Evolutionary conservation across 371 early-diverging fungal species (phyloP).

Genomic region (Apophysomyces trapeziformis): DNA sequence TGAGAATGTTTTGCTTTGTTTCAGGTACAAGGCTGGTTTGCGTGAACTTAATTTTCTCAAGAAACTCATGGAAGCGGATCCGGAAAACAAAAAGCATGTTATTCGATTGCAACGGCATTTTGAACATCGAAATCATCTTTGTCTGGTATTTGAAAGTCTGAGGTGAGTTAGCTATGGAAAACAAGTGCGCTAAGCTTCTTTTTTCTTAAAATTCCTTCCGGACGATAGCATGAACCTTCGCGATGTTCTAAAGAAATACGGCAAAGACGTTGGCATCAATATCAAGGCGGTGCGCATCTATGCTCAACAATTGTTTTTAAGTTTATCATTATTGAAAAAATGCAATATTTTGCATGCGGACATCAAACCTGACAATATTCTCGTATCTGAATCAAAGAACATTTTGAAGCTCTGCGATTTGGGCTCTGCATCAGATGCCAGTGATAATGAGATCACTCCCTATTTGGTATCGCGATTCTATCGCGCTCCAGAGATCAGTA

Average conservation of each 20-base stretch:
- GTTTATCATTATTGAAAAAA: slow-evolving; percentile 82
- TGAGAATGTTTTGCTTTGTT: slow-evolving; percentile 1
- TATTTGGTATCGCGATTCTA: slow-evolving; percentile 98
- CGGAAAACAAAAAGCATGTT: slow-evolving; percentile 86
- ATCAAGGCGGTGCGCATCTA: slow-evolving; percentile 92
- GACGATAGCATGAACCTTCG: slow-evolving; percentile 83
- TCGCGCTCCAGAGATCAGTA: slow-evolving; percentile 98
- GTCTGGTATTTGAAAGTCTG: slow-evolving; percentile 93
- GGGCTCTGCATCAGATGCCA: slow-evolving; percentile 88
- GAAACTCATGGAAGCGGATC: slow-evolving; percentile 81
- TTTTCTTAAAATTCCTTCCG: not conserved
- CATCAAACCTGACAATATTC: slow-evolving; percentile 98
- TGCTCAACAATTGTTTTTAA: slow-evolving; percentile 89
- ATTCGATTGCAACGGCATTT: slow-evolving; percentile 85
- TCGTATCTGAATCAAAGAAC: slow-evolving; percentile 82
- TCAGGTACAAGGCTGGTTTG: slow-evolving; percentile 87
- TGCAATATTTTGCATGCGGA: slow-evolving; percentile 94
- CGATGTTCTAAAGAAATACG: slow-evolving; percentile 92
- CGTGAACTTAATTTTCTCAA: slow-evolving; percentile 90
- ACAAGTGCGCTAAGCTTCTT: not conserved
- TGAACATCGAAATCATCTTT: slow-evolving; percentile 90
- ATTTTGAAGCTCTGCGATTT: slow-evolving; percentile 92
- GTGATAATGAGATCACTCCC: slow-evolving; percentile 91
- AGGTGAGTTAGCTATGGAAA: slow-evolving; percentile 39
- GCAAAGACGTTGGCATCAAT: slow-evolving; percentile 89